These are phyloP conservation scores for Lupinus albus DNA, from an alignment of 306 rosid genomes.

Conservation along the genomic window DNA sequence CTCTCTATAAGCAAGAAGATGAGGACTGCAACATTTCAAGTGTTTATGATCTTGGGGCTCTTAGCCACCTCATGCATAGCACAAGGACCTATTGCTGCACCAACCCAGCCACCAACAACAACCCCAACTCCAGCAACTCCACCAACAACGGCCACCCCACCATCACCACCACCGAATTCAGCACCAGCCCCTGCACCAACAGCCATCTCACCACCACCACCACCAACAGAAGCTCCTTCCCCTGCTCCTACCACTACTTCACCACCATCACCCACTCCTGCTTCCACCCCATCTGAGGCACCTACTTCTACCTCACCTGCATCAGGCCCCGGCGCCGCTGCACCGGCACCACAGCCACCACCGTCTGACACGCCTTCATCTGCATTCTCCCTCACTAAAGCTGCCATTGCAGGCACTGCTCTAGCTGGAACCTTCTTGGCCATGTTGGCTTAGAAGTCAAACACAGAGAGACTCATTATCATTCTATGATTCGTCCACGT, in stretches of 20 bases:
- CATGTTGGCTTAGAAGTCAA: conserved; percentile 59
- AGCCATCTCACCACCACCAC: conserved; percentile 25
- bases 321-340: conserved; percentile 18
- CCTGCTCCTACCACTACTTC: conserved; percentile 36
- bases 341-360: conserved; percentile 30
- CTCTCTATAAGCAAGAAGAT: conserved; percentile 39
- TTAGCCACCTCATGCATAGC: conserved; percentile 73
- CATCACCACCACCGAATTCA: conserved; percentile 35
- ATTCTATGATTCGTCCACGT: conserved; percentile 44
- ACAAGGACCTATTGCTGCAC: conserved; percentile 67
- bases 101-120: conserved; percentile 50
- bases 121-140: too few relatives aligned
- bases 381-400: conserved; percentile 52
- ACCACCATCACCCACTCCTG: not conserved
- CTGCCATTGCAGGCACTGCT: conserved; percentile 61
- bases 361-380: conserved; percentile 31
- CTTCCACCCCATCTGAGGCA: conserved; percentile 22
- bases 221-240: conserved; percentile 7
- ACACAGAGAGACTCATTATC: not conserved
- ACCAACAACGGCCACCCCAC: too few relatives aligned
- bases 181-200: conserved; percentile 41
- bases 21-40: conserved; percentile 50
- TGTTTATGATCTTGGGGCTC: conserved; percentile 59
- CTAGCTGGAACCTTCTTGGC: conserved; percentile 68
- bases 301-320: conserved; percentile 36